Evolutionary conservation across 2,329 filamentous ascomycete genomes (phyloP), one percentile per base, ranked within the genome.

Genomic region (Botrytis cinerea): DNA sequence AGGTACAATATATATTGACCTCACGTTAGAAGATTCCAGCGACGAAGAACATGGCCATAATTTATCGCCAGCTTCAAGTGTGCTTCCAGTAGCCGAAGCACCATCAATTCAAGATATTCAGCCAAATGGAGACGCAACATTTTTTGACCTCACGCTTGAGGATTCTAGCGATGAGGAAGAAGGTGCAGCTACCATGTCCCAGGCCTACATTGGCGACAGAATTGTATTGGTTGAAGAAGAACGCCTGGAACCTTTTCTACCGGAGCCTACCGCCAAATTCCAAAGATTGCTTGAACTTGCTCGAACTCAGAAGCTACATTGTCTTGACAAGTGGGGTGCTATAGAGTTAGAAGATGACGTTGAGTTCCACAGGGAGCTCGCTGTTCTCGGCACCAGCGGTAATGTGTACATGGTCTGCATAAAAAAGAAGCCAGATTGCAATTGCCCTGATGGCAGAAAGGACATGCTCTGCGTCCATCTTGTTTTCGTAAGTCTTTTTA

Each of bases 391-490:
- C 28, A 84, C 85, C 8, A 90, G 88, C 0, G 89, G 89, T 25
- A 91, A 91, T 76, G 81, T 91, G 28, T 91, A 92, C 80, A 86
- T 83, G n/a, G 84, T 89, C 48, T 83, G 80, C 18, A 86, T 92
- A 71, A 80, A 82, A 73, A 85, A 86, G 70, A 77, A 84, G 18
- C 88, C 88, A 0, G 81, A 76, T 9, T 90, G 88, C 80, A 84
- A 84, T 73, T 90, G 88, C 78, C 87, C 87, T 0, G 86, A 89
- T 79, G 83, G 72, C 40, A 74, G 64, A 48, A 87, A 87, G 73
- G 86, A 88, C 7, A 87, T 88, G 62, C 87, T 89, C 77, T 92
- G 89, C 84, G 91, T 91, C 78, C 89, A 91, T 76, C 86, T 90
- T 61, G 81, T 88, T 63, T 90, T 90, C 78, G 87, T 87, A 82